These are phyloP conservation scores for Candida piceae DNA, from an alignment of 805 yeast genomes.

Conservation along the genomic window DNA sequence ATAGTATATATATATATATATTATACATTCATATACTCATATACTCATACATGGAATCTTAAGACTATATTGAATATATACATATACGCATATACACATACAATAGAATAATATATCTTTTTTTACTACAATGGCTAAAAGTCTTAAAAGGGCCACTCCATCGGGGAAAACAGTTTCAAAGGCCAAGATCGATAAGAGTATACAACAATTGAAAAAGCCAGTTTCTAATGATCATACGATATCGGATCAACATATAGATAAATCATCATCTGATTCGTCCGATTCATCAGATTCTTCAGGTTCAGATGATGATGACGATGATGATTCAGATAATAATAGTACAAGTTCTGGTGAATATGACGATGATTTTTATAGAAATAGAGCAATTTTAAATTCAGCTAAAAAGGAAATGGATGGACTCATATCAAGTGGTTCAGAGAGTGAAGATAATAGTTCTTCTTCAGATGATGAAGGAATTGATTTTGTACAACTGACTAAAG, in stretches of 20 bases:
- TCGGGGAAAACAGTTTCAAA: conserved; percentile 24
- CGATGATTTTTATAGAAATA: conserved; percentile 24
- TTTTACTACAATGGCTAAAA: conserved; percentile 22
- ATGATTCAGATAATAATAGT: conserved; percentile 25
- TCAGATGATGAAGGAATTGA: conserved; percentile 68
- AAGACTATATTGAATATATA: too few species aligned
- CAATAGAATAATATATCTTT: not conserved
- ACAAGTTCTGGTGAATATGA: conserved; percentile 26
- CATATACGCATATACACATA: too few species aligned
- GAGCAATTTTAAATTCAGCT: conserved; percentile 21
- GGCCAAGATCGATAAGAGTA: conserved; percentile 25
- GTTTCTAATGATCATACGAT: conserved; percentile 4
- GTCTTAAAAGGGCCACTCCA: conserved; percentile 25
- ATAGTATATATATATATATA: too few species aligned
- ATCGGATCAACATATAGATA: too few species aligned
- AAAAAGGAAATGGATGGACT: conserved; percentile 20
- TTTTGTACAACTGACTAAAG: conserved; percentile 66
- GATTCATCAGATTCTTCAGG: too few species aligned
- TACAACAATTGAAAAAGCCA: conserved; percentile 5
- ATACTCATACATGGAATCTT: too few species aligned
- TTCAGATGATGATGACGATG: conserved; percentile 24
- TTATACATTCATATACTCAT: too few species aligned
- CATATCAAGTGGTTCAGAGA: conserved; percentile 34
- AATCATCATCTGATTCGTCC: too few species aligned
- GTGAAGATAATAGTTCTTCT: conserved; percentile 35